Evolutionary conservation across 1,139 yeast genomes (phyloP), one percentile per base, ranked within the genome.

Genomic region (Nadsonia starkeyi-henricii): DNA sequence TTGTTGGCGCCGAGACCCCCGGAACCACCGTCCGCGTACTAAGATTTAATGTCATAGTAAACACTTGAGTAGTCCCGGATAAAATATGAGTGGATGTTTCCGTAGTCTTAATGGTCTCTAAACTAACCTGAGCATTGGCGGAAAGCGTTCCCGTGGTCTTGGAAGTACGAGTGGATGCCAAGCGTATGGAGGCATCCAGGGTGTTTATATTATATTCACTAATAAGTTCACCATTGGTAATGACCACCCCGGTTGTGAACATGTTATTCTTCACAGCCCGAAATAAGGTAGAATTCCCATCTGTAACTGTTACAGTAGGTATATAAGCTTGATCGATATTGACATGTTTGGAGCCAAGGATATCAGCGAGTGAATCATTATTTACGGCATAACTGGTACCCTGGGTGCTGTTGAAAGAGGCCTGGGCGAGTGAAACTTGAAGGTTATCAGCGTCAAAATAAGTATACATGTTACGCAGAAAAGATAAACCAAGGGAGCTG

Each of bases 371-470:
- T n/a, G 47, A 23, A 36, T 18, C 20, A 2, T 30, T 8, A 5
- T 23, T 23, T 5, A 50, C 46, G 15, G 37, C 41, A 3, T 43
- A 23, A 12, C 44, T 7, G 4, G 20, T 28, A 15, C 20, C 56
- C 54, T 42, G 63, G 58, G 12, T 33, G 17, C 17, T 33, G 12
- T 33, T 33, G 12, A 33, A 33, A 4, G 39, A 13, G 5, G 74
- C 67, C 51, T 70, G 70, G 1, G 77, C 85, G 46, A 85, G 49
- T 0, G 83, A 95, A 9, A 85, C 64, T 33, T 67, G 67, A 37
- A 67, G 62, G 23, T 78, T 78, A 20, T 74, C 85, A 53, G 77
- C 72, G 62, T 85, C 93, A 44, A 83, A 78, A 0, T 81, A 91
- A 45, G 82, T 54, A 60, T 79, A 84, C 23, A 75, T 66, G 46